Conservation (phyloP, 768 basidiomycete species). For the Lactarius quietus region DNA sequence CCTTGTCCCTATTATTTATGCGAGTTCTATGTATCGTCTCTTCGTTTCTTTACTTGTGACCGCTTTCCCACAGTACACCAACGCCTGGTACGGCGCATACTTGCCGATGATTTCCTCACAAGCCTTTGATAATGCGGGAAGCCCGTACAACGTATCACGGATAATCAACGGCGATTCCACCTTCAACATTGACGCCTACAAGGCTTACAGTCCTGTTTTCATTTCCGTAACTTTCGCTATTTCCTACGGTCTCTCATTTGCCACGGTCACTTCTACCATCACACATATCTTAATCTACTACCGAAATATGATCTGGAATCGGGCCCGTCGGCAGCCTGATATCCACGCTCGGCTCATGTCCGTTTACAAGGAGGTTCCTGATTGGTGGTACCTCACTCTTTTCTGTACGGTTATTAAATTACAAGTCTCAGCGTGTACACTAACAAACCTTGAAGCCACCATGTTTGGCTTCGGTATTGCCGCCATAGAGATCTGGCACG, state of each 20-base stretch:
- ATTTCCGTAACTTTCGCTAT: constrained; percentile 68
- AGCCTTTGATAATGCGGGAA: constrained; percentile 65
- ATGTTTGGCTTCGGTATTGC: no score
- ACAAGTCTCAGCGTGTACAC: no score
- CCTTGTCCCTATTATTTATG: no score
- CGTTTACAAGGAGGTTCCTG: no score
- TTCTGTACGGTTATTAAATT: no score
- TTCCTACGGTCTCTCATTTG: constrained; percentile 76
- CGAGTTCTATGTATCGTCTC: no score
- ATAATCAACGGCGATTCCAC: constrained; percentile 54
- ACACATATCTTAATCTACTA: constrained; percentile 70
- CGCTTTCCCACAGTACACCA: constrained; percentile 45
- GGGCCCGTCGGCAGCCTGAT: constrained; percentile 46
- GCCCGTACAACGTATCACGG: constrained; percentile 50
- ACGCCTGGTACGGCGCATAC: constrained; percentile 36
- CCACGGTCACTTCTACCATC: constrained; percentile 70
- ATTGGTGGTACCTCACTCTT: no score
- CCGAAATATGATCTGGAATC: constrained; percentile 74
- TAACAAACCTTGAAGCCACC: no score
- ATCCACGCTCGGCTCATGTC: no score
- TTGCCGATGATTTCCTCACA: constrained; percentile 53
- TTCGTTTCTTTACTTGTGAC: no score
- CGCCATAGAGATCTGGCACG: no score
- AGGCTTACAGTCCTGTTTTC: constrained; percentile 33
- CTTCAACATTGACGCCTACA: constrained; percentile 53